Evolutionary conservation across 2,329 filamentous ascomycete genomes (phyloP), one percentile per base, ranked within the genome.

Genomic region (Sporothrix variecibatus): DNA sequence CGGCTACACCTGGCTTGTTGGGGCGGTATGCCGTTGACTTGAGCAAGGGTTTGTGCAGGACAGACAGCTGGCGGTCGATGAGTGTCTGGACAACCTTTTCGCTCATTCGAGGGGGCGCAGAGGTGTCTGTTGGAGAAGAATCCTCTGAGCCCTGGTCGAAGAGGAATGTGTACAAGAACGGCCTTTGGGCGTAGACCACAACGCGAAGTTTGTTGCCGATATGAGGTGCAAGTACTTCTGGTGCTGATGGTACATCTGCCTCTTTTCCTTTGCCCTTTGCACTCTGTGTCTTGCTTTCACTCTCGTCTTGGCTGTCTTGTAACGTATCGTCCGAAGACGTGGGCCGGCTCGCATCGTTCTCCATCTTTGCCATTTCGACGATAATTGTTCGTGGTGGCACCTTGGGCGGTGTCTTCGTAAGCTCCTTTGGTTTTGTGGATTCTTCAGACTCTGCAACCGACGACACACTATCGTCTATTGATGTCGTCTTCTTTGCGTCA

Each of bases 91-190:
- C 12, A 1, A 17, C 34, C 11, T 71, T 64, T 15, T 72, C 65
- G 6, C 34, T 49, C 49, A 46, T 40, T 0, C 60, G 56, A 23
- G 28, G 58, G 20, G 43, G 31, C 6, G 60, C 20, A 12, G 43
- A 38, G 12, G 9, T 38, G n/a, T 20, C 15, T 15, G 43, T 3
- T 34, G 43, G 3, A 49, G 2, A 20, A 15, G 12, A 3, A 20
- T 5, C 4, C 15, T 49, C 38, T 85, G 7, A 91, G 91, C 65
- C 86, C 58, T 87, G 83, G 67, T 87, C 83, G 81, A 95, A 95
- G 3, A 96, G 84, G 75, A 96, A 91, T 1, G 91, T 88, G 80
- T 93, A 95, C 67, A 95, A 88, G 81, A 95, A 95, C 0, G 93
- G 93, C 31, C 87, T 88, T 80, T 91, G 90, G 64, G 91, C 88